phyloP scores from a whole-genome alignment of 73 alveolate genomes.

The Tetrahymena elliotti region DNA sequence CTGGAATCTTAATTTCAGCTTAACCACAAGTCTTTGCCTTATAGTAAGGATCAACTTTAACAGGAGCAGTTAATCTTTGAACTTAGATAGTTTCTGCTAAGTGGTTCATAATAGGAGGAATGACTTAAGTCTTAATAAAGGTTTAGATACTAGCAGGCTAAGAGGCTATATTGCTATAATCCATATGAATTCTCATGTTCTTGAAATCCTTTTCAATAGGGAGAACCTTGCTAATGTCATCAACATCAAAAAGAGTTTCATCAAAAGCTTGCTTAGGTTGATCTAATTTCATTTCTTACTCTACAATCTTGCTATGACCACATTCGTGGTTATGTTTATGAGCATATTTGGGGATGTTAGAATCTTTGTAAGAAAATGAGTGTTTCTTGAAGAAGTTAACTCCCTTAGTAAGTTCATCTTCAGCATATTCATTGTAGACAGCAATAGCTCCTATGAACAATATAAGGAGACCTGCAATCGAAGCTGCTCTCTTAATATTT shows the following conservation, averaged over 20 bases:
- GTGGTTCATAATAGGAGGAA: not conserved
- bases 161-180: not conserved
- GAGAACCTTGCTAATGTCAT: not conserved
- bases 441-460: not conserved
- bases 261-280: not conserved
- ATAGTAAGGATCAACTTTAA: not conserved
- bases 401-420: not conserved
- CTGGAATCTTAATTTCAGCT: not conserved
- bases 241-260: not conserved
- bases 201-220: not conserved
- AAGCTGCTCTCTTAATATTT: not conserved
- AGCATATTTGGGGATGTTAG: not conserved
- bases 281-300: not conserved
- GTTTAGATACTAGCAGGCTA: not conserved
- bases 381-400: not conserved
- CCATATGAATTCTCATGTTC: not conserved
- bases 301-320: not conserved
- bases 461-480: not conserved
- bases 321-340: not conserved
- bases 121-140: not conserved
- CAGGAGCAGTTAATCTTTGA: not conserved
- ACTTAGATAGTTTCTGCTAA: not conserved
- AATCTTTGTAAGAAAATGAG: not conserved
- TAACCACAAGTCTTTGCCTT: not conserved
- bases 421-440: not conserved